A percentile compares a stretch with the other conserved stretches of the same genome.
Evolutionary conservation across 352 stramenopile genomes (phyloP).

Genomic region (Phytophthora macrochlamydospora): DNA sequence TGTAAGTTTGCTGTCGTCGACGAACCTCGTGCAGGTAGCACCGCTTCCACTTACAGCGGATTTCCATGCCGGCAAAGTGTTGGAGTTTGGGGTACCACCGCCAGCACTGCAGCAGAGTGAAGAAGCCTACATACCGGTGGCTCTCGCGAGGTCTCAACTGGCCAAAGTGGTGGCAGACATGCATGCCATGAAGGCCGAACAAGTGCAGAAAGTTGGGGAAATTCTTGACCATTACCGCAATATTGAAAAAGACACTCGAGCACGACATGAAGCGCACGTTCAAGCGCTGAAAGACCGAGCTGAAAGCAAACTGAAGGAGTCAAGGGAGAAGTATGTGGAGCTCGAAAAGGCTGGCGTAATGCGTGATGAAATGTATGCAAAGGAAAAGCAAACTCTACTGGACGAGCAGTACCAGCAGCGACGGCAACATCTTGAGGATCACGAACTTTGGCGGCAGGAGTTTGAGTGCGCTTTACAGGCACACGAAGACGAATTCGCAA

Average conservation of each 20-base stretch:
- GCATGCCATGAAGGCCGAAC: constrained; percentile 76
- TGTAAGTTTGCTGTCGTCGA: not conserved
- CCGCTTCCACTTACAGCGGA: constrained; percentile 38
- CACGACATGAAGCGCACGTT: constrained; percentile 63
- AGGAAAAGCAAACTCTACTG: constrained; percentile 16
- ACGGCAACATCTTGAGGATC: constrained; percentile 30
- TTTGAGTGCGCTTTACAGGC: constrained; percentile 45
- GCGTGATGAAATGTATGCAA: constrained; percentile 22
- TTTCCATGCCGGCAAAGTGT: constrained; percentile 60
- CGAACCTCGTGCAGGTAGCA: constrained; percentile 28
- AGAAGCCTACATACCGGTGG: constrained; percentile 76
- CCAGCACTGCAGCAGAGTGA: constrained; percentile 33
- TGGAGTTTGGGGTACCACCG: constrained; percentile 11
- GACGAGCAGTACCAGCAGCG: constrained; percentile 30
- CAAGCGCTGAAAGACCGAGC: constrained; percentile 46
- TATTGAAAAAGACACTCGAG: constrained; percentile 63
- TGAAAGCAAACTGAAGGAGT: constrained; percentile 33
- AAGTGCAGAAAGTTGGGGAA: constrained; percentile 47
- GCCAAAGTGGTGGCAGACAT: constrained; percentile 78
- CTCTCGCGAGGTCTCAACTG: constrained; percentile 61
- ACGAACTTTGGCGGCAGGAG: constrained; percentile 24
- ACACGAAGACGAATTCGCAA: constrained; percentile 56
- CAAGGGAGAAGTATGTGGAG: constrained; percentile 29
- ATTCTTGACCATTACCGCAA: constrained; percentile 62
- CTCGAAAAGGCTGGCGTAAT: constrained; percentile 31